Percentiles rank a stretch among this genome's conserved stretches.
These are phyloP conservation scores for Globisporangium sylvaticum DNA, from an alignment of 352 stramenopile genomes.

Conservation along the genomic window DNA sequence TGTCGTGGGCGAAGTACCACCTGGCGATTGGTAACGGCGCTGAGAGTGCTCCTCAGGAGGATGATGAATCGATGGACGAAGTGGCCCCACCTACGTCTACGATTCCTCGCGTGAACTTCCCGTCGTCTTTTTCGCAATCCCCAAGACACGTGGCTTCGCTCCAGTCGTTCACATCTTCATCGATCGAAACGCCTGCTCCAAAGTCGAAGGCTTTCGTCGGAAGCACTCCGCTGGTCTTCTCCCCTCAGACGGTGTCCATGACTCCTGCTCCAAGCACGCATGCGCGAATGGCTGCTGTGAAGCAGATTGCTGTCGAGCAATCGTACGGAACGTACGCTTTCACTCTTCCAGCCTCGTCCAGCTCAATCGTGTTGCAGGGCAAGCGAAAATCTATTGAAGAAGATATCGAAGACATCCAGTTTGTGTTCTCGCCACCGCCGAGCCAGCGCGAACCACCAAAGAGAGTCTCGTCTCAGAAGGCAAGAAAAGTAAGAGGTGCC, in stretches of 20 bases:
- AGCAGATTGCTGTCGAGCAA: slow-evolving; percentile 6
- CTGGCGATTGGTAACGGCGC: slow-evolving; percentile 42
- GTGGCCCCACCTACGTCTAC: slow-evolving; percentile 52
- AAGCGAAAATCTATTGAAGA: slow-evolving; percentile 16
- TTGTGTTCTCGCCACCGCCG: slow-evolving; percentile 62
- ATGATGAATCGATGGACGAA: slow-evolving; percentile 28
- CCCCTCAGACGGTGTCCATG: slow-evolving; percentile 33
- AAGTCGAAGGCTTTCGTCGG: slow-evolving; percentile 16
- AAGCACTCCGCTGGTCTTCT: slow-evolving; percentile 20
- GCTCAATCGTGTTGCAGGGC: slow-evolving; percentile 11
- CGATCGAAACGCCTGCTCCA: slow-evolving; percentile 15
- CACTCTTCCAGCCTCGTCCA: slow-evolving; percentile 31
- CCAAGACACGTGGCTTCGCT: neutral
- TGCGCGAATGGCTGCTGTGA: slow-evolving; percentile 1
- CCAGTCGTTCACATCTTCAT: neutral
- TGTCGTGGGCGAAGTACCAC: slow-evolving; percentile 87
- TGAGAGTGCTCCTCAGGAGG: slow-evolving; percentile 13
- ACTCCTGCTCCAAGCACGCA: slow-evolving; percentile 22
- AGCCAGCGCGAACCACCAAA: slow-evolving; percentile 56
- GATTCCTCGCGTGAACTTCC: slow-evolving; percentile 41
- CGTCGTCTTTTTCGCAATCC: slow-evolving; percentile 14
- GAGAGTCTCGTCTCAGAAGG: slow-evolving; percentile 22
- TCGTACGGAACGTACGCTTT: slow-evolving; percentile 46
- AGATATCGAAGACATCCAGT: slow-evolving; percentile 48
- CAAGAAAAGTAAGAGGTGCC: slow-evolving; percentile 19